Base-by-base conservation (phyloP, 2,329 filamentous ascomycete genomes). In the Aureobasidium lini region DNA sequence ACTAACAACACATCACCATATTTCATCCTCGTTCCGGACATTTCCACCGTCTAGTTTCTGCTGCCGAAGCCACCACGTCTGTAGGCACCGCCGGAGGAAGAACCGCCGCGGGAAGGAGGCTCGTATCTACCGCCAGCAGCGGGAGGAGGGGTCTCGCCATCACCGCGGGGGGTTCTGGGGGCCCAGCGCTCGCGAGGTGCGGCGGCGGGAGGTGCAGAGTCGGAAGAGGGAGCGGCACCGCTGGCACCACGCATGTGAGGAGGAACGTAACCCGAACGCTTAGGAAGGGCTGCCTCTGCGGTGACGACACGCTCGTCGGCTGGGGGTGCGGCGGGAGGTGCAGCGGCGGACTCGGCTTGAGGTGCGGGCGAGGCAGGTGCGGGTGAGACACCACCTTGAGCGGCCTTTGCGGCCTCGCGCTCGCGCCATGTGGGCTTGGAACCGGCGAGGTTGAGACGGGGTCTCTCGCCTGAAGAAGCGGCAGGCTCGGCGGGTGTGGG, bases 341-440 rank as follows among this genome's bases (percentile, higher is more conserved):
- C 66, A 49, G 69, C 23, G 23, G 23, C 23, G 2, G 23, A 67
- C 10, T 72, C 68, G 59, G 73, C 71, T 54, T 69, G 64, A 44
- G 66, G 63, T 11, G 67, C 67, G n/a, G 68, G 68, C 18, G 69
- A 66, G 23, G 69, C 61, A 15, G 68, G 67, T 29, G 69, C 66
- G 28, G 69, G 61, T 43, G 66, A 67, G 53, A 68, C 68, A 34
- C 67, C 71, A 44, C 70, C 68, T 28, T 48, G 44, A 28, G 54
- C 54, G 9, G 69, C 69, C 66, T 73, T 76, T 44, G 76, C 73
- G 53, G 83, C 84, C 73, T 90, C 82, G 67, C 87, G 85, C 34
- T 90, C 87, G 72, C 88, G 85, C 88, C 88, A 91, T 67, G 81
- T 83, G 58, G 84, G 79, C 76, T 84, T 86, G 70, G 71, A 78